A percentile compares a stretch with the other conserved stretches of the same genome.
These are phyloP conservation scores for Dendrobium catenatum DNA, from an alignment of 106 monocot species.

Conservation along the genomic window DNA sequence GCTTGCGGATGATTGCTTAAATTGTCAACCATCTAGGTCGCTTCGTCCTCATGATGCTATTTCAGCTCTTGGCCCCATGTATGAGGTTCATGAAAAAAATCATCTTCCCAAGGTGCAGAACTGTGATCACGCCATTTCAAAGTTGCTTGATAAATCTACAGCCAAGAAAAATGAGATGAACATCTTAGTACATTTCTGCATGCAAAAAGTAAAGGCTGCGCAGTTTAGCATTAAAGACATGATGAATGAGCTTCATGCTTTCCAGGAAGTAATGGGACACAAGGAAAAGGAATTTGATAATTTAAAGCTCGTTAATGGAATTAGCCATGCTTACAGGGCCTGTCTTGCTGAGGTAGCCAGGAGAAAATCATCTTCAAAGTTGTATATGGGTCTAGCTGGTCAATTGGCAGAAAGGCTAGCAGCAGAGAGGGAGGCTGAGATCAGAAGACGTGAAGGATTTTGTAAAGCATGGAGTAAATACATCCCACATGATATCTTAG, in stretches of 20 bases:
- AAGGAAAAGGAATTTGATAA: constrained; percentile 72
- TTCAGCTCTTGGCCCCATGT: constrained; percentile 91
- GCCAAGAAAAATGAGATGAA: constrained; percentile 79
- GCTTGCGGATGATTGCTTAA: constrained; percentile 79
- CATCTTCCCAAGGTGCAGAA: constrained; percentile 60
- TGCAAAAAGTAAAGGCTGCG: constrained; percentile 74
- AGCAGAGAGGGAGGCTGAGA: constrained; percentile 69
- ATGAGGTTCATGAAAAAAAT: constrained; percentile 82
- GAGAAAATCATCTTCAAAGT: constrained; percentile 69
- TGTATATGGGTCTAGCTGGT: constrained; percentile 92
- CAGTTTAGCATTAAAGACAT: constrained; percentile 63
- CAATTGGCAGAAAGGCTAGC: constrained; percentile 81
- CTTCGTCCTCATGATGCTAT: constrained; percentile 84
- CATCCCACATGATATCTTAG: constrained; percentile 65
- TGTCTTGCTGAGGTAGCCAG: constrained; percentile 86
- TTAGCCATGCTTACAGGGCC: constrained; percentile 77
- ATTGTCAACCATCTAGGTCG: constrained; percentile 46
- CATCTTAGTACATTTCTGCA: constrained; percentile 58
- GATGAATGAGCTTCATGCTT: constrained; percentile 78
- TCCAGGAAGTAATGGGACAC: constrained; percentile 87
- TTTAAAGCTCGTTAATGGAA: constrained; percentile 58
- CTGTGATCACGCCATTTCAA: constrained; percentile 41
- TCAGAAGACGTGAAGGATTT: constrained; percentile 68
- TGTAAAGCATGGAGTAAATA: constrained; percentile 60
- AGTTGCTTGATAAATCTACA: constrained; percentile 56